Base-by-base conservation (phyloP, 208 protist genomes). In the Trypanosoma mega region DNA sequence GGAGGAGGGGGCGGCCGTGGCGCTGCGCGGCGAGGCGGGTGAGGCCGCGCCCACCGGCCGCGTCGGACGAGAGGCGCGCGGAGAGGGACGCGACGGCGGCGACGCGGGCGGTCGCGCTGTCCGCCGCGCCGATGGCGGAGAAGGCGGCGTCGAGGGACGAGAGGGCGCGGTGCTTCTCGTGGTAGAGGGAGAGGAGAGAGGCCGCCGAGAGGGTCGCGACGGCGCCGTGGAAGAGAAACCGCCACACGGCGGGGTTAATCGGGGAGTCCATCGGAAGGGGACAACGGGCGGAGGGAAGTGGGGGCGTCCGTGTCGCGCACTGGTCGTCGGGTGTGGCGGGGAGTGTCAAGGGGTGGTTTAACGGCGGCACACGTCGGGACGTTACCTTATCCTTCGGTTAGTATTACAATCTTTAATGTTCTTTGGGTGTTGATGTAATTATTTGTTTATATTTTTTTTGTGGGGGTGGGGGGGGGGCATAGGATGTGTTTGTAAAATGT, bases 221-320 rank as follows among this genome's bases (percentile, higher is more conserved):
- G 12, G 69, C 56, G n/a, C 71, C 67, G 53, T 87, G 75, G 62
- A 87, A 89, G 47, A 94, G 68, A 49, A 76, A 72, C 67, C 80
- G 72, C 71, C 72, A 87, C 30, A 94, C 67, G 6, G 51, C 72
- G 18, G 84, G 87, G 67, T 90, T 88, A 47, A 94, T 90, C 0
- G 87, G 87, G 9, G 87, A 94, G 67, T 94, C 84, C 87, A 94
- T 94, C 4, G n/a, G n/a, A n/a, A n/a, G n/a, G n/a, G n/a, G n/a
- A n/a, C n/a, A n/a, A n/a, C n/a, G n/a, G n/a, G n/a, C n/a, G n/a
- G n/a, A n/a, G n/a, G n/a, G n/a, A n/a, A n/a, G n/a, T n/a, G n/a
- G n/a, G n/a, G n/a, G n/a, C n/a, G n/a, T n/a, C n/a, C n/a, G n/a
- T n/a, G n/a, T n/a, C n/a, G n/a, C n/a, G n/a, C n/a, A n/a, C n/a